A percentile compares a stretch with the other conserved stretches of the same genome.
phyloP scores from a whole-genome alignment of 345 rosid genomes.

The Acer campestre region DNA sequence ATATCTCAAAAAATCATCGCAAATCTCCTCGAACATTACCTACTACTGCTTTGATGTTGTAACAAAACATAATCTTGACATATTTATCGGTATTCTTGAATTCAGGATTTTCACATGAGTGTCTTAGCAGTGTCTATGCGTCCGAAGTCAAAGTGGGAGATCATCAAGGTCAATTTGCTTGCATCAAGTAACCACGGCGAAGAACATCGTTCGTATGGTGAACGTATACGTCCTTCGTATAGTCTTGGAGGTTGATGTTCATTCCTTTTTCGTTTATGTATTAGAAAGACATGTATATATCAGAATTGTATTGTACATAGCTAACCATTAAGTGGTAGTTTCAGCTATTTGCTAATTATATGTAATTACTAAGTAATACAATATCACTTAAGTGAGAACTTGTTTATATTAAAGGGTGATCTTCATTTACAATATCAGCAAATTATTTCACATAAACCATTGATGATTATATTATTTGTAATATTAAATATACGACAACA shows the following conservation, averaged over 20 bases:
- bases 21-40: not conserved
- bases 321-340: no score
- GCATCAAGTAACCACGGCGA: conserved; percentile 26
- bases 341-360: no score
- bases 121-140: conserved; percentile 36
- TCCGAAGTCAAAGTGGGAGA: conserved; percentile 43
- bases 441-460: no score
- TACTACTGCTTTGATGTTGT: no score
- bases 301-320: not conserved
- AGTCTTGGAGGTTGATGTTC: conserved; percentile 42
- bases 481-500: no score
- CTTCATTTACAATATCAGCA: no score
- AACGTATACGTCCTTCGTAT: conserved; percentile 24
- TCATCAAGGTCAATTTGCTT: conserved; percentile 55
- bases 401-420: no score
- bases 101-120: conserved; percentile 58
- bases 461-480: no score
- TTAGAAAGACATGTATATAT: not conserved
- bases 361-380: no score
- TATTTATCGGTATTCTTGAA: conserved; percentile 3
- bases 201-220: conserved; percentile 23
- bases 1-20: not conserved
- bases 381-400: no score
- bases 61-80: no score
- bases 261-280: not conserved